Base-by-base conservation (phyloP, 495 filamentous ascomycete genomes). In the Neurospora sp. region DNA sequence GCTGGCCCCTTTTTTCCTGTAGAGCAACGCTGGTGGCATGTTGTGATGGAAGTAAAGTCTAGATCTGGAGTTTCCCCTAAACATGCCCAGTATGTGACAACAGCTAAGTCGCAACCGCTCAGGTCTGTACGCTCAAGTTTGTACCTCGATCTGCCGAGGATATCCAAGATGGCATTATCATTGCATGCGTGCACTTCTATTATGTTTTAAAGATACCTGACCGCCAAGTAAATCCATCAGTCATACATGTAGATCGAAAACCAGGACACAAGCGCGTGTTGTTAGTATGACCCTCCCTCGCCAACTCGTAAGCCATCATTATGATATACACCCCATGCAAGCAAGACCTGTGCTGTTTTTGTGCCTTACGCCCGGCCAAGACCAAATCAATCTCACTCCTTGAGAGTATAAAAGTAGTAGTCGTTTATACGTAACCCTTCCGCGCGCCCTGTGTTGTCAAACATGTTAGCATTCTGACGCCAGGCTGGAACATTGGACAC, bases 341-440 rank as follows among this genome's bases (percentile, higher is more conserved):
- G 72, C 74, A 78, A 76, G 73, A 75, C 77, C 74, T 72, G 70
- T 73, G 76, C 42, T 72, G 31, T 74, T 70, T 23, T 37, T 75
- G 74, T 78, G 73, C 66, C 75, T 71, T 76, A 74, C 76, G 77
- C 76, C 76, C 71, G 69, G 69, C 72, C 75, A 74, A 77, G 70
- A 59, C 74, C 75, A 75, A 62, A 39, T 73, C 44, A 66, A 72
- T 35, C 35, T 62, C 70, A 39, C 41, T 71, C 71, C 11, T 73
- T 39, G 38, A 71, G 41, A 46, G 69, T 48, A 59, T n/a, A 8
- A 14, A 70, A 38, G 31, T 7, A 18, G 20, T 10, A 41, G 11
- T 41, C 72, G 23, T 79, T 85, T 76, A 89, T 84, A 89, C 87
- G 74, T 89, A 89, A 66, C 86, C 87, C 83, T 89, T 89, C 75